Evolutionary conservation across 2,329 filamentous ascomycete genomes (phyloP), one percentile per base, ranked within the genome.

Genomic region (Phaeoacremonium minimum): DNA sequence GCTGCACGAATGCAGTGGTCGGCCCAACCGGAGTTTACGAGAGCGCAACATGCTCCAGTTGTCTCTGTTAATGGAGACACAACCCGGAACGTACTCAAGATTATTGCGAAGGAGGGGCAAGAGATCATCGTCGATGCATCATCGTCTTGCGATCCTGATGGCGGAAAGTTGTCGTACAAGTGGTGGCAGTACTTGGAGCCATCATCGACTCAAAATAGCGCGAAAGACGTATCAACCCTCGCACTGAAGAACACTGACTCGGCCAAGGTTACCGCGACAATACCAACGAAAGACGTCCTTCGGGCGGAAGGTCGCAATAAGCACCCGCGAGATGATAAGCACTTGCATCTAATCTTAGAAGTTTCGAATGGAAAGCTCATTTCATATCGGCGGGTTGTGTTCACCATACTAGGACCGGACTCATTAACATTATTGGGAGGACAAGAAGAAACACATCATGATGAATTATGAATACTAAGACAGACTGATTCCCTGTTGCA

Each of bases 11-110:
- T 48, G 29, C 37, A 36, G 38, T 48, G 45, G 45, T 32, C 36
- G 3, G 34, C 39, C 15, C 36, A 15, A 17, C 7, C 19, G 2
- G 28, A 31, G 16, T 43, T 45, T 14, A 15, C 15, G 13, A 28
- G 28, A 6, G 22, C 29, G 4, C 44, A 41, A n/a, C 44, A 46
- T 14, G 36, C 41, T 4, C 45, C 46, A 1, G 41, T 46, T 11
- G 37, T 33, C 1, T 37, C 33, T 1, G 39, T 63, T 49, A 45
- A 43, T n/a, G 45, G 45, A 4, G 35, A 35, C 29, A 36, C 20
- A 5, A 40, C 40, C 1, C 38, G 41, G 13, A 37, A 30, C 17
- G 32, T 36, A 6, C 19, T 47, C 3, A 14, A 40, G 30, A 31
- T 46, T 15, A 26, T 31, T 2, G 37, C 37, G 9, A 36, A 38